Conservation (phyloP, 176 grass and related monocot genomes). For the Pontederia crassipes region DNA sequence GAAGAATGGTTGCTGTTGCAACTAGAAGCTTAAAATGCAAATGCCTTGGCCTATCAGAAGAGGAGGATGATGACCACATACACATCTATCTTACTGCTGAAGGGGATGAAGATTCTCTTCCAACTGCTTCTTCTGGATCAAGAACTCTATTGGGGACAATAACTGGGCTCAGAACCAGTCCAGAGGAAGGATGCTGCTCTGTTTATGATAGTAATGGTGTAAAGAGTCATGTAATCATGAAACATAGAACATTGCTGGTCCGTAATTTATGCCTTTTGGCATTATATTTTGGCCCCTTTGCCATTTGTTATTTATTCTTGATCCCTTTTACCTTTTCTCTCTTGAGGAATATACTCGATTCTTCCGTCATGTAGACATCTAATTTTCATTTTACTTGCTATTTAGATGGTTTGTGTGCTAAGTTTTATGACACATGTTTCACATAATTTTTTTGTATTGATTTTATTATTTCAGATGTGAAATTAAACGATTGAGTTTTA, state of each 20-base stretch:
- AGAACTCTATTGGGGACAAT: slow-evolving; percentile 53
- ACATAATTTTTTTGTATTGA: too few species aligned
- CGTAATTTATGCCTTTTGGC: slow-evolving; percentile 16
- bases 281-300: neutral
- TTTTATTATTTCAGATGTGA: too few species aligned
- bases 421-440: too few species aligned
- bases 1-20: slow-evolving; percentile 62
- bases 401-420: too few species aligned
- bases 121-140: slow-evolving; percentile 23
- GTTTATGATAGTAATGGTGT: slow-evolving; percentile 43
- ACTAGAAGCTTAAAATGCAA: slow-evolving; percentile 53
- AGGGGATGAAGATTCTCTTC: slow-evolving; percentile 15
- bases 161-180: slow-evolving; percentile 54
- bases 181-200: slow-evolving; percentile 84
- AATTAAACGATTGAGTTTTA: too few species aligned
- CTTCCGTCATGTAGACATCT: neutral
- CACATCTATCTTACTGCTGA: slow-evolving; percentile 66
- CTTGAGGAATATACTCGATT: neutral
- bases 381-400: neutral
- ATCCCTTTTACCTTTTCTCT: neutral
- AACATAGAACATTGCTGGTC: slow-evolving; percentile 87
- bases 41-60: slow-evolving; percentile 36
- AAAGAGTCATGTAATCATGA: slow-evolving; percentile 76
- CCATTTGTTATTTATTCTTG: neutral
- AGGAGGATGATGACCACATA: slow-evolving; percentile 56